Evolutionary conservation across 225 moss, liverwort and hornwort species (phyloP), one percentile per base, ranked within the genome.

Genomic region (Rhytidiadelphus loreus): DNA sequence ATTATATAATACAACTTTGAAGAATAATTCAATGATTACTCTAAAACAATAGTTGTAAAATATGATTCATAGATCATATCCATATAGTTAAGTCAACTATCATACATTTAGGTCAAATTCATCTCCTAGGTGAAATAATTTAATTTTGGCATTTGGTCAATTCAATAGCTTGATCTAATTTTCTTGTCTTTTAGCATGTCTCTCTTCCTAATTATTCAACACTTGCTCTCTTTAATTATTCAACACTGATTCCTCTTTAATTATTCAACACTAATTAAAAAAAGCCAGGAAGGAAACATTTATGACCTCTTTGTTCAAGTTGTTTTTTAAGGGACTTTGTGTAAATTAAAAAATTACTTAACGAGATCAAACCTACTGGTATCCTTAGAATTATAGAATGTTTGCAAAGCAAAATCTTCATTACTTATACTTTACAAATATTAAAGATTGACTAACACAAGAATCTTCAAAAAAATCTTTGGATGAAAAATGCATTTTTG

Each of bases 81-180:
- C 1, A 69, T 8, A 41, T 1, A 0, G 0, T 41, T 41, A 41
- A 5, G 24, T 39, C 8, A 13, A 69, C 1, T 41, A 8, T 1
- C 3, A 14, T 26, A 41, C 5, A 9, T 46, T 46, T 46, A 46
- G 46, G 46, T 46, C 9, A 46, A 9, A 46, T 46, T 46, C 9
- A 9, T 7, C 46, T 7, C 9, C 7, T 46, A 46, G 46, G 46
- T 46, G 46, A 46, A 46, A 46, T 46, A 46, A 46, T 46, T 46
- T 46, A 46, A 46, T 46, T 46, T 46, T 46, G 46, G 46, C 46
- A 46, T 46, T 46, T 46, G 46, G 46, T 7, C 46, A 46, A 46
- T 46, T 46, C 46, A 46, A 7, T 9, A 46, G 9, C 46, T 46
- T 46, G 46, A 7, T 46, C 46, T 46, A 46, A 46, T 46, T 46